Percentiles rank a stretch among this genome's conserved stretches.
phyloP scores from a whole-genome alignment of 768 basidiomycete genomes.

The Tulasnella calospora region DNA sequence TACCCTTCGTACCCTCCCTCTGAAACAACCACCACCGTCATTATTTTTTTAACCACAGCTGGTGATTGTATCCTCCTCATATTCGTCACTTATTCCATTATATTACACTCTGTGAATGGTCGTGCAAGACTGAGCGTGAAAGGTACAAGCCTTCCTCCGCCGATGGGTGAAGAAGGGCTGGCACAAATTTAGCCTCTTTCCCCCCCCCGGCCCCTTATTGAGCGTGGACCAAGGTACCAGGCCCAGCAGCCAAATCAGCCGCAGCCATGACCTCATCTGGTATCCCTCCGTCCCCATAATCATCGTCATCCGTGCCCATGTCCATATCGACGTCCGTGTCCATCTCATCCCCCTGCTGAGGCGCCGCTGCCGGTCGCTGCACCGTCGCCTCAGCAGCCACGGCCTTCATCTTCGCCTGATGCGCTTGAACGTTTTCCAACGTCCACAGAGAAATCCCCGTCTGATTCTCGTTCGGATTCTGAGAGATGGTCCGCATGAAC shows the following conservation, averaged over 20 bases:
- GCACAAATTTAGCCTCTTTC: neutral
- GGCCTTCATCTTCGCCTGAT: constrained; percentile 73
- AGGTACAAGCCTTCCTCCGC: neutral
- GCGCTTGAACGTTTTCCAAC: constrained; percentile 81
- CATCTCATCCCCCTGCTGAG: constrained; percentile 52
- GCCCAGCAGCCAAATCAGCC: neutral
- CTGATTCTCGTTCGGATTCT: constrained; percentile 93
- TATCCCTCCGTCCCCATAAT: constrained; percentile 57
- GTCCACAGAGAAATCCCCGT: constrained; percentile 95
- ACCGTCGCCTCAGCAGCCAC: constrained; percentile 37
- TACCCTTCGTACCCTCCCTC: neutral
- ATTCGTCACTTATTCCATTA: neutral
- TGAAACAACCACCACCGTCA: neutral
- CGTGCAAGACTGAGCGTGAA: neutral
- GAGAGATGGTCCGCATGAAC: constrained; percentile 98
- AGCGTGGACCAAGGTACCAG: constrained; percentile 12
- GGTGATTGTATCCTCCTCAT: neutral
- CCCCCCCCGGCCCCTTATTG: neutral
- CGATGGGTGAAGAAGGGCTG: neutral
- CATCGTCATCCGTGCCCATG: constrained; percentile 42
- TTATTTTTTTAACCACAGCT: neutral
- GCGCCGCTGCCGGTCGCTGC: constrained; percentile 31
- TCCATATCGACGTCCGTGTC: constrained; percentile 36
- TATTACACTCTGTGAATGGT: neutral
- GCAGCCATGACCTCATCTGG: constrained; percentile 54